These are phyloP conservation scores for Penicillium sp. DNA, from an alignment of 2,329 filamentous ascomycete genomes.

Conservation along the genomic window DNA sequence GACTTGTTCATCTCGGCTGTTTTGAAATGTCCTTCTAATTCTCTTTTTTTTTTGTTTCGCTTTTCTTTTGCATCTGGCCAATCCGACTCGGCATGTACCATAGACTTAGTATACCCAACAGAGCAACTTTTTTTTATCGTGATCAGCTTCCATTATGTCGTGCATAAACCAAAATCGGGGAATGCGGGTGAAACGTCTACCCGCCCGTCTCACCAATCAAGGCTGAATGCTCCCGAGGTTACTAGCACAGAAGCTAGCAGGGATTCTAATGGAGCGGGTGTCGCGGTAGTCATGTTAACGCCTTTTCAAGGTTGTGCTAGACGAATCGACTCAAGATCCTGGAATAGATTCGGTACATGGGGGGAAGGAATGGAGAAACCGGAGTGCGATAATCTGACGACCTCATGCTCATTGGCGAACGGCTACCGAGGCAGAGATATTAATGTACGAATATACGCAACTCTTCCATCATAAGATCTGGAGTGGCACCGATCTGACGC, in stretches of 20 bases:
- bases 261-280: slow-evolving; percentile 5
- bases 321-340: no score
- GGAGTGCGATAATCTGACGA: background rate
- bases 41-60: slow-evolving; percentile 14
- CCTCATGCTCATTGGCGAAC: background rate
- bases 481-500: slow-evolving; percentile 11
- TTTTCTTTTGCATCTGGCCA: slow-evolving; percentile 19
- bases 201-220: slow-evolving; percentile 20
- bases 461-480: background rate
- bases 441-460: background rate
- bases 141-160: slow-evolving; percentile 16
- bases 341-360: no score
- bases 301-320: background rate
- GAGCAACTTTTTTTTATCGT: slow-evolving; percentile 23
- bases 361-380: background rate
- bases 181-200: slow-evolving; percentile 16
- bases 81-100: slow-evolving; percentile 38
- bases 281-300: slow-evolving; percentile 7
- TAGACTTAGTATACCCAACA: slow-evolving; percentile 44
- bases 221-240: background rate
- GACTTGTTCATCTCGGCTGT: slow-evolving; percentile 14
- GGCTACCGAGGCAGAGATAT: background rate
- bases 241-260: slow-evolving; percentile 4
- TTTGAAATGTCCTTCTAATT: slow-evolving; percentile 15
- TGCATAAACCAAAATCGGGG: slow-evolving; percentile 18